These are phyloP conservation scores for Aspergillus jensenii DNA, from an alignment of 2,329 filamentous ascomycete genomes.

Conservation along the genomic window DNA sequence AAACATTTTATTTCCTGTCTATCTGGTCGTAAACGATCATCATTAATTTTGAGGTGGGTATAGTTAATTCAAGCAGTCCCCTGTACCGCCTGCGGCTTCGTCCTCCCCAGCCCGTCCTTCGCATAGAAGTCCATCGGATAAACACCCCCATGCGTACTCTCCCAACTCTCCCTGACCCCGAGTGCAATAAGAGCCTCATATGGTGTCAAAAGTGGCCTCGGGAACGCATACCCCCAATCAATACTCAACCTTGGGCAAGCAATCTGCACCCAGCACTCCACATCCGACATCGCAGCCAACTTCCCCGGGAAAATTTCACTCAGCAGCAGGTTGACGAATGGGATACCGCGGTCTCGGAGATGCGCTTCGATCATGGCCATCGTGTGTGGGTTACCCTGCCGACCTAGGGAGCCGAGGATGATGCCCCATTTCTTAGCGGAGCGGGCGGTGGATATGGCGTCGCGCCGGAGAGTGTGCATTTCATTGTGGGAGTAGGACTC, in stretches of 20 bases:
- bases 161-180: conserved; percentile 75
- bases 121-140: conserved; percentile 99
- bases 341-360: conserved; percentile 69
- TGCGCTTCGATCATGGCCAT: conserved; percentile 81
- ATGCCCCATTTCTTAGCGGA: conserved; percentile 87
- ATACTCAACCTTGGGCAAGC: conserved; percentile 96
- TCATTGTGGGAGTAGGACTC: conserved; percentile 91
- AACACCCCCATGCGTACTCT: conserved; percentile 57
- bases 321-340: conserved; percentile 80
- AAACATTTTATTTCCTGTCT: neutral
- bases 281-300: conserved; percentile 85
- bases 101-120: conserved; percentile 83
- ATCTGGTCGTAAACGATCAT: neutral
- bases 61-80: neutral
- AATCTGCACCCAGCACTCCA: conserved; percentile 98
- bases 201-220: conserved; percentile 81
- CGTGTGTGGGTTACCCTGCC: conserved; percentile 94
- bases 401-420: conserved; percentile 86
- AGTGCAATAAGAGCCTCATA: conserved; percentile 94
- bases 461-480: conserved; percentile 76
- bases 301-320: conserved; percentile 98
- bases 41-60: neutral
- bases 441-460: conserved; percentile 74
- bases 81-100: conserved; percentile 33
- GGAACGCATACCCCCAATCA: conserved; percentile 98